Evolutionary conservation across 495 filamentous ascomycete species (phyloP).

Genomic region (Cercophora samala): DNA sequence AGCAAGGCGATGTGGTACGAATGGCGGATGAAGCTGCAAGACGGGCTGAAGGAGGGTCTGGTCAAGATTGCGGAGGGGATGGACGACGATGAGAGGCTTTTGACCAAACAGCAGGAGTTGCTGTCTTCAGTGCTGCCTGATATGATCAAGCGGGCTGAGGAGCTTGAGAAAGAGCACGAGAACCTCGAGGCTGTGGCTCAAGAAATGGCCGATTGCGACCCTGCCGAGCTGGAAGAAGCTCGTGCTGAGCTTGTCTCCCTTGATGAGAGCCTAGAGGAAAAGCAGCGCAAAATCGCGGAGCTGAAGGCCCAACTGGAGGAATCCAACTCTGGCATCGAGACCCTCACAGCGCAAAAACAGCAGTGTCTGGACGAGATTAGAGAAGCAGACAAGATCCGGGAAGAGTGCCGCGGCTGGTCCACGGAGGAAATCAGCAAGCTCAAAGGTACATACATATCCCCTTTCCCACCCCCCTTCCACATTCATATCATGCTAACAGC

Average conservation of each 20-base stretch:
- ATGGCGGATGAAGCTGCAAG: constrained; percentile 90
- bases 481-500: constrained; percentile 14
- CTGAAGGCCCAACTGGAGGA: constrained; percentile 61
- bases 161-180: constrained; percentile 58
- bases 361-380: constrained; percentile 69
- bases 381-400: constrained; percentile 77
- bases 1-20: constrained; percentile 97
- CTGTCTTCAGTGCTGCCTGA: constrained; percentile 63
- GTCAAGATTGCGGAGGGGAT: constrained; percentile 70
- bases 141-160: constrained; percentile 55
- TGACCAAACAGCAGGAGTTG: constrained; percentile 64
- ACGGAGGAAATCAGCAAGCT: constrained; percentile 68
- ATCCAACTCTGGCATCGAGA: constrained; percentile 58
- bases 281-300: constrained; percentile 60
- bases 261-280: constrained; percentile 66
- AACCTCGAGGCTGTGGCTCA: constrained; percentile 65
- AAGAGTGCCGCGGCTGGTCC: constrained; percentile 88
- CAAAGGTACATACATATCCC: constrained; percentile 63
- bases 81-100: constrained; percentile 65
- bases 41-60: constrained; percentile 76
- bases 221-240: constrained; percentile 66
- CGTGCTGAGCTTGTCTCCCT: constrained; percentile 60
- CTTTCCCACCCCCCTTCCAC: not conserved
- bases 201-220: constrained; percentile 75
- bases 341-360: constrained; percentile 60